Base-by-base conservation (phyloP, 2,329 filamentous ascomycete genomes). In the Reticulascus tulasneorum region DNA sequence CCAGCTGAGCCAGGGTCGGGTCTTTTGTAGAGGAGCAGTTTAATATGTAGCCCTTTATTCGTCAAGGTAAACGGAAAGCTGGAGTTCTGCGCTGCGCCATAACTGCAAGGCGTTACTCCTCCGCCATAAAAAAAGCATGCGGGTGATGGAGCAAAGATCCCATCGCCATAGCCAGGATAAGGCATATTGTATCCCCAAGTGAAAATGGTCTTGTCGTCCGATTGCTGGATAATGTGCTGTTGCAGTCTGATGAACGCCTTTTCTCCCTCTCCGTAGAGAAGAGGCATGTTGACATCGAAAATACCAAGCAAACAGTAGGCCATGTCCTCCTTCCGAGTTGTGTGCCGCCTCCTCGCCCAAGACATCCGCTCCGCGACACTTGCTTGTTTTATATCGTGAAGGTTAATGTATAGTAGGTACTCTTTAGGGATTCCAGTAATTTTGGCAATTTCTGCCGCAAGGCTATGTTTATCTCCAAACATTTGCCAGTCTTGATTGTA, bases 231-330 rank as follows among this genome's bases (percentile, higher is more conserved):
- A 12, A 56, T 53, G 17, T 55, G 50, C 10, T 51, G 43, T 15
- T 55, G 51, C 3, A 56, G 30, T 8, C 52, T 35, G 10, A 38
- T 13, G 21, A 54, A 55, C 1, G 50, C 49, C 17, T 34, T 39
- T 2, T 27, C 24, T 12, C 58, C 50, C 28, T 58, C 55, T 4
- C 53, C 53, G 17, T 56, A 56, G 4, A 53, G 32, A 16, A 56
- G 35, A 6, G 49, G 45, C 46, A 59, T 50, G 9, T 40, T 47
- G 7, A 58, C 33, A 4, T 34, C 42, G 9, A 57, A 55, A 4
- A 57, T 26, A 2, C 55, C 55, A 4, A 59, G 30, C 2, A 58
- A 24, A 13, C 44, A 52, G 27, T 56, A 56, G 1, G 53, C 51
- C 3, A 33, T n/a, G 29, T 59, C 50, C 27, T 57, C 46, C 23